Conservation (phyloP, 306 rosid species). For the Inga laurina region DNA sequence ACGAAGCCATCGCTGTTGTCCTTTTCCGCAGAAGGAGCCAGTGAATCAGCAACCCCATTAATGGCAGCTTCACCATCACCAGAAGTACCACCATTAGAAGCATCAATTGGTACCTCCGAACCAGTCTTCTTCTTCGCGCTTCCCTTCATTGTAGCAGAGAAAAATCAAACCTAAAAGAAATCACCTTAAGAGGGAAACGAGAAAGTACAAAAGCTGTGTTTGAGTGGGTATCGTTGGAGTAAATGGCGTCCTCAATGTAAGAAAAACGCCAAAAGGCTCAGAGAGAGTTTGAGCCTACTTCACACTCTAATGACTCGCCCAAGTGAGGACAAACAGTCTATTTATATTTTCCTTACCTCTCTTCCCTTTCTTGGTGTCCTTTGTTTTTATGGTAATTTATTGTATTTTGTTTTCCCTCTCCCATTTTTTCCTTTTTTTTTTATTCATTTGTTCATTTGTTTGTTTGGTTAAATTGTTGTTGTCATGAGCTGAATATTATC, state of each 20-base stretch:
- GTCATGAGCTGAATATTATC: not conserved
- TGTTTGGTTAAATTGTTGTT: not conserved
- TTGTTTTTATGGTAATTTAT: not conserved
- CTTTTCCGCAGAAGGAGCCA: constrained; percentile 12
- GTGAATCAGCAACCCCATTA: constrained; percentile 15
- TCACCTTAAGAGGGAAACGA: not conserved
- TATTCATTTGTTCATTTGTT: not conserved
- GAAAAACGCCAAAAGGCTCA: too few relatives aligned
- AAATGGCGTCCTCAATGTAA: too few relatives aligned
- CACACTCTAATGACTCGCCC: not conserved
- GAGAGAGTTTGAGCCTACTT: not conserved
- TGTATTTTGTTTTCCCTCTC: constrained; percentile 10
- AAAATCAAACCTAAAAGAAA: not conserved
- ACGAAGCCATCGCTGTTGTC: constrained; percentile 8
- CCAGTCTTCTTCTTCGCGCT: constrained; percentile 48
- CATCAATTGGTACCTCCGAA: constrained; percentile 36
- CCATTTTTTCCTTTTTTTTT: not conserved
- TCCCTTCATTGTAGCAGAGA: constrained; percentile 44
- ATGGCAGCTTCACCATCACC: constrained; percentile 2
- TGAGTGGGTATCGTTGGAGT: too few relatives aligned
- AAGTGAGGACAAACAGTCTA: not conserved
- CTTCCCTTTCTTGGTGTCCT: not conserved
- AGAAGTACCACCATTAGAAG: not conserved
- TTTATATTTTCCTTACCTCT: not conserved
- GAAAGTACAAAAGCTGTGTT: not conserved